Evolutionary conservation across 768 basidiomycete genomes (phyloP).

Genomic region (Sistotremastrum suecicum): DNA sequence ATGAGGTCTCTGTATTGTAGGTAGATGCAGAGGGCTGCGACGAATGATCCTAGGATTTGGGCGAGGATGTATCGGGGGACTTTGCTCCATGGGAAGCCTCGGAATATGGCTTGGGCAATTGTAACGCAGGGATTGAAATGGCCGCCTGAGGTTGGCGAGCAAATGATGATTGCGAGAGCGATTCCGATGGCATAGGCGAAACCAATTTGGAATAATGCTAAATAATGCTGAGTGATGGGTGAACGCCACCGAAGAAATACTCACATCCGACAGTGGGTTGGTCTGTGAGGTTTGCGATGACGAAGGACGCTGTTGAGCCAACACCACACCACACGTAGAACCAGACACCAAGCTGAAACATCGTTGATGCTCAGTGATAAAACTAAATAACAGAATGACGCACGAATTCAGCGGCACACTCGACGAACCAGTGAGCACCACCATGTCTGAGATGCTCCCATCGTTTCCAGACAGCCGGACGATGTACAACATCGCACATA

Average conservation of each 20-base stretch:
- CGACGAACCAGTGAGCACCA: constrained; percentile 36
- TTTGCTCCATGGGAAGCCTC: constrained; percentile 14
- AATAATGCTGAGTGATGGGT: constrained; percentile 2
- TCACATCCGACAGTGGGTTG: constrained; percentile 34
- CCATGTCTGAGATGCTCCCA: constrained; percentile 17
- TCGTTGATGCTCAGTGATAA: not conserved
- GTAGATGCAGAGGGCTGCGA: constrained; percentile 48
- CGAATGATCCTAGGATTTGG: constrained; percentile 51
- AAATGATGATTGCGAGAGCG: constrained; percentile 40
- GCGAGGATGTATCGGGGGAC: constrained; percentile 45
- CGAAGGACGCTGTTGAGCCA: constrained; percentile 37
- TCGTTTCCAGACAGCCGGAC: constrained; percentile 6
- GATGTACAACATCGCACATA: constrained; percentile 12
- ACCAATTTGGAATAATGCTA: constrained; percentile 44
- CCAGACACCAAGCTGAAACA: constrained; percentile 40
- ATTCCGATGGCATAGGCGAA: constrained; percentile 46
- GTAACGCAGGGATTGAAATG: constrained; percentile 45
- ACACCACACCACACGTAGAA: constrained; percentile 46
- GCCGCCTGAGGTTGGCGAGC: constrained; percentile 39
- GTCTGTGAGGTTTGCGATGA: constrained; percentile 31
- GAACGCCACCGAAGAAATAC: constrained; percentile 8
- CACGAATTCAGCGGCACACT: constrained; percentile 51
- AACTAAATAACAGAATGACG: too few relatives aligned
- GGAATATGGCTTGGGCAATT: constrained; percentile 11
- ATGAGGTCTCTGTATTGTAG: constrained; percentile 45